Conservation (phyloP, 1,139 yeast species). For the Kodamaea suecica region DNA sequence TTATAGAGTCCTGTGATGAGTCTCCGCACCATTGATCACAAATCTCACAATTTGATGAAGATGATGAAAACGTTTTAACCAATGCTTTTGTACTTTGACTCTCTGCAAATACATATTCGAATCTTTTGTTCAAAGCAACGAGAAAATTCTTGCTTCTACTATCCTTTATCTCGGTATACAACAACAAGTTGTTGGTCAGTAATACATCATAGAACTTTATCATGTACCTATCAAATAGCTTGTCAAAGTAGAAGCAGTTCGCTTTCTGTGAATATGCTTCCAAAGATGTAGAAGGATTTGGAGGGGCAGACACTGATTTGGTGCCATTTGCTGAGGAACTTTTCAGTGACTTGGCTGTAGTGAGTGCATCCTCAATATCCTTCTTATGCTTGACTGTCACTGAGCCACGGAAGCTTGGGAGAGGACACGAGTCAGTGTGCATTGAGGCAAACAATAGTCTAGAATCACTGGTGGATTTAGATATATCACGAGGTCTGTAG, state of each 20-base stretch:
- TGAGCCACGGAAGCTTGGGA: slow-evolving; percentile 71
- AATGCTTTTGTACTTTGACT: slow-evolving; percentile 64
- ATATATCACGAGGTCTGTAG: slow-evolving; percentile 84
- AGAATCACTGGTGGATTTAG: slow-evolving; percentile 64
- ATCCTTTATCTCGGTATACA: slow-evolving; percentile 53
- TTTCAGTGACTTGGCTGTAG: neutral
- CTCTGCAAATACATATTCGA: slow-evolving; percentile 75
- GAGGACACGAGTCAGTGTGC: slow-evolving; percentile 83
- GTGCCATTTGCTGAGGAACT: slow-evolving; percentile 5
- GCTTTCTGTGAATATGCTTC: slow-evolving; percentile 58
- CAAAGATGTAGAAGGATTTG: slow-evolving; percentile 19
- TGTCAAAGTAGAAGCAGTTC: slow-evolving; percentile 79
- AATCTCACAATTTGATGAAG: slow-evolving; percentile 55
- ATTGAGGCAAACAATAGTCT: slow-evolving; percentile 78
- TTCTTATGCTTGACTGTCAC: slow-evolving; percentile 67
- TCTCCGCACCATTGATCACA: slow-evolving; percentile 78
- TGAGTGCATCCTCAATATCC: slow-evolving; percentile 51
- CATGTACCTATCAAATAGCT: slow-evolving; percentile 84
- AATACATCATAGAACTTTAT: slow-evolving; percentile 74
- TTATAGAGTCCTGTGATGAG: slow-evolving; percentile 67
- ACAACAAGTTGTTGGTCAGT: slow-evolving; percentile 39
- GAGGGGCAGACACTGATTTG: slow-evolving; percentile 15
- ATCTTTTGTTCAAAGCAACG: slow-evolving; percentile 62
- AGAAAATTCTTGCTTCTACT: slow-evolving; percentile 56
- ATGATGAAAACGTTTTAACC: slow-evolving; percentile 56